A percentile compares a stretch with the other conserved stretches of the same genome.
phyloP scores from a whole-genome alignment of 2,329 filamentous ascomycete genomes.

The Botryosphaeria dothidea region DNA sequence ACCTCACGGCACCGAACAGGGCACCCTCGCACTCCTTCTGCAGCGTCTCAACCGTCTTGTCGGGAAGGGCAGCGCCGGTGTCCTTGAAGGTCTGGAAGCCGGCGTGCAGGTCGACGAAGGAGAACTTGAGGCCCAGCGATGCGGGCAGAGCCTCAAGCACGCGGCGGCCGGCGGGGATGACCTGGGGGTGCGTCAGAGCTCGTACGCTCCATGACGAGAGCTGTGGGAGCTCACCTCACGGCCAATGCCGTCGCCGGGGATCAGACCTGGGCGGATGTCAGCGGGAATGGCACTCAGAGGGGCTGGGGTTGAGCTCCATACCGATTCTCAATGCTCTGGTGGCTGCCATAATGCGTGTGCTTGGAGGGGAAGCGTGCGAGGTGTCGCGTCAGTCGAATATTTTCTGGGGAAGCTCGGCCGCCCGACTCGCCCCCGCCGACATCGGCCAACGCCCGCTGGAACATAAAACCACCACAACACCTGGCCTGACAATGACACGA shows the following conservation, averaged over 20 bases:
- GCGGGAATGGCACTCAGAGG: not conserved
- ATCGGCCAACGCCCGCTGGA: constrained; percentile 15
- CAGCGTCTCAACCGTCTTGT: constrained; percentile 86
- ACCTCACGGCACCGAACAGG: constrained; percentile 90
- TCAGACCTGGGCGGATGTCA: constrained; percentile 67
- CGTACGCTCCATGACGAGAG: not conserved
- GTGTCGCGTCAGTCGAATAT: constrained; percentile 10
- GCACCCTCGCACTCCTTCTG: constrained; percentile 92
- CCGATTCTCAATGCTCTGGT: constrained; percentile 22
- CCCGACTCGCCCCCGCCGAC: constrained; percentile 7
- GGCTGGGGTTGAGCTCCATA: not conserved
- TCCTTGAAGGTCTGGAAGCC: constrained; percentile 92
- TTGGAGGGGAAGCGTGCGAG: not conserved
- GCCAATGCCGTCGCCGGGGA: constrained; percentile 97
- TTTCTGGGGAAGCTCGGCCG: constrained; percentile 21
- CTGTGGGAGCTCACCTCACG: constrained; percentile 63
- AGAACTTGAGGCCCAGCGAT: constrained; percentile 91
- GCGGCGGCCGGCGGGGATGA: constrained; percentile 89
- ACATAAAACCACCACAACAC: not conserved
- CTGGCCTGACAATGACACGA: not conserved
- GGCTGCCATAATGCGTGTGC: constrained; percentile 21
- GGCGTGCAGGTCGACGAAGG: constrained; percentile 88
- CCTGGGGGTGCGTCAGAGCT: constrained; percentile 8
- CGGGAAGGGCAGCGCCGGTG: constrained; percentile 84
- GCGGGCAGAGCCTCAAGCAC: constrained; percentile 89